Percentiles rank a stretch among this genome's conserved stretches.
These are phyloP conservation scores for Medicago ruthenica DNA, from an alignment of 306 rosid species.

Conservation along the genomic window DNA sequence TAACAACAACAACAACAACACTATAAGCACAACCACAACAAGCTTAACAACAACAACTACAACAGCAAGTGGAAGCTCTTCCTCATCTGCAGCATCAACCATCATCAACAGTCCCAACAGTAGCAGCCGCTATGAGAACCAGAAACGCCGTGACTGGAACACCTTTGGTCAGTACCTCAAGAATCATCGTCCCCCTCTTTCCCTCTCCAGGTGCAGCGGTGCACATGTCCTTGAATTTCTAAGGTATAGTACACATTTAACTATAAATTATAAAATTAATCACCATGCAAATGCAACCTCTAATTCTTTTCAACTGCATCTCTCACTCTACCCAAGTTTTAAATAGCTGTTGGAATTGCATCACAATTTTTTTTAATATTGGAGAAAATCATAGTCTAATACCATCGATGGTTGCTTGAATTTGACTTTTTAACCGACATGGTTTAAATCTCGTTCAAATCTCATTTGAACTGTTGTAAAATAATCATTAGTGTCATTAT, in stretches of 20 bases:
- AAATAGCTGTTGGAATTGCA: no score
- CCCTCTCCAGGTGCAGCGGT: conserved; percentile 93
- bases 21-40: neutral
- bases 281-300: conserved; percentile 42
- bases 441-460: no score
- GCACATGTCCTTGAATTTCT: conserved; percentile 98
- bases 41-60: conserved; percentile 29
- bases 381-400: neutral
- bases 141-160: conserved; percentile 98
- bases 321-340: no score
- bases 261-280: no score
- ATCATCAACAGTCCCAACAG: conserved; percentile 43
- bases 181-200: conserved; percentile 93
- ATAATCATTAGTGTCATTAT: no score
- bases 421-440: no score
- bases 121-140: conserved; percentile 95
- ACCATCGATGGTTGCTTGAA: no score
- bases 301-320: no score
- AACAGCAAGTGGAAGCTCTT: conserved; percentile 43
- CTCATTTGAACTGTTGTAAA: no score
- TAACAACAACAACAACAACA: neutral
- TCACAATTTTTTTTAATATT: neutral
- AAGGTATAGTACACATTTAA: conserved; percentile 36
- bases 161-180: conserved; percentile 93
- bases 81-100: conserved; percentile 50